phyloP scores from a whole-genome alignment of 2,329 filamentous ascomycete species.

The Aspergillus uvarum region DNA sequence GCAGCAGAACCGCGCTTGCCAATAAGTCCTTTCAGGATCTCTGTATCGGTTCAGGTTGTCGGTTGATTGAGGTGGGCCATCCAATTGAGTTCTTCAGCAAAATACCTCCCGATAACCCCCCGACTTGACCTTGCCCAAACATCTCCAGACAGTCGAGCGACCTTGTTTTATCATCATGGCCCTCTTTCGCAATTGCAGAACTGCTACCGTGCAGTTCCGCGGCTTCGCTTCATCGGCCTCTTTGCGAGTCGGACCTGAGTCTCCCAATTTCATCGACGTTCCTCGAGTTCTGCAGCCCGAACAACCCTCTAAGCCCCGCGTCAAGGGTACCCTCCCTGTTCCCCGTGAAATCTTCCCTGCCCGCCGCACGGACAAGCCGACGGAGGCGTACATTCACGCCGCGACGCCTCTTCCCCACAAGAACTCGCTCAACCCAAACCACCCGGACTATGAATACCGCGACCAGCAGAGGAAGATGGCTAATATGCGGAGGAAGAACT shows the following conservation, averaged over 20 bases:
- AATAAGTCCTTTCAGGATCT: conserved; percentile 16
- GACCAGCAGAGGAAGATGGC: conserved; percentile 74
- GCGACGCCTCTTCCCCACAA: conserved; percentile 57
- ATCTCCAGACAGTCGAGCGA: background rate
- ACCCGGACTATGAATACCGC: conserved; percentile 51
- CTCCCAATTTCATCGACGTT: conserved; percentile 81
- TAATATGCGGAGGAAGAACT: conserved; percentile 66
- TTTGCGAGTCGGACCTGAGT: conserved; percentile 64
- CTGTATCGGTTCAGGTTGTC: conserved; percentile 3
- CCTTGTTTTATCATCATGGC: conserved; percentile 36
- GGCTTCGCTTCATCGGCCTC: conserved; percentile 40
- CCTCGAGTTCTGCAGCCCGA: conserved; percentile 73
- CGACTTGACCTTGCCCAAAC: background rate
- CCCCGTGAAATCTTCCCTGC: conserved; percentile 76
- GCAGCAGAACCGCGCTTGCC: conserved; percentile 21
- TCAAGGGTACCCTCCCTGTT: conserved; percentile 79
- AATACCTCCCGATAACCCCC: background rate
- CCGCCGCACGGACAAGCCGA: conserved; percentile 61
- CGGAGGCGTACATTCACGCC: conserved; percentile 59
- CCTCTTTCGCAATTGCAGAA: conserved; percentile 37
- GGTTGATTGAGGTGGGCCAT: conserved; percentile 4
- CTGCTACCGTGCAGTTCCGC: conserved; percentile 40
- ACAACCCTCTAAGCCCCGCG: conserved; percentile 45
- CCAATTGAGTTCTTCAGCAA: background rate
- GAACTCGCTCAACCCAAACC: conserved; percentile 33